Base-by-base conservation (phyloP, 352 stramenopile genomes). In the Peronospora farinosa region DNA sequence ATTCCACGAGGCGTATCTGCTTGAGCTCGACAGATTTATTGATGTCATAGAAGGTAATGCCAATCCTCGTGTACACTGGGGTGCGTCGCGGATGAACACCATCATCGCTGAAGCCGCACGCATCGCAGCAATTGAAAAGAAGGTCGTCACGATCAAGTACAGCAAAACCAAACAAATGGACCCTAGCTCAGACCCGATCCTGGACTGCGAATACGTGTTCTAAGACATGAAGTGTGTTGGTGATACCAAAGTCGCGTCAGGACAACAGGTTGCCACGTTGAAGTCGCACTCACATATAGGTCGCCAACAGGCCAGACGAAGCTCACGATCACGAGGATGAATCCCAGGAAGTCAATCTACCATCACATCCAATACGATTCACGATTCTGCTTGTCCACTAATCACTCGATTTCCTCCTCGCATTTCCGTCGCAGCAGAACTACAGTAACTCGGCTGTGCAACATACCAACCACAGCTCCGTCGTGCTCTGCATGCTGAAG, bases 11-110 rank as follows among this genome's bases (percentile, higher is more conserved):
- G 90, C 88, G 3, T 97, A 96, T 68, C 50, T 64, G 42, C 64
- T 74, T 7, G 90, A 97, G 54, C 47, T 96, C 23, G 69, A 91
- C 66, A 73, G 77, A 47, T 97, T 96, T 58, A 72, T 85, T 31
- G 53, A 75, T 23, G 67, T 88, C 30, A 31, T 85, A n/a, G 39
- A 65, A 12, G 69, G 71, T 33, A 59, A 66, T 0, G 53, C 19
- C n/a, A 46, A 54, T 40, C 78, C 77, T 15, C 28, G 58, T 0
- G 72, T 92, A n/a, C 65, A 82, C 54, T 88, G 75, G 78, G 72
- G 73, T 41, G 78, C 75, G 1, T 71, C 80, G 2, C 72, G 74
- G n/a, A 88, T 88, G 73, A 81, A 81, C 8, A 89, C 81, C 1
- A 72, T 87, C 48, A 66, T 92, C 48, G 73, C 78, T 0, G 81